Base-by-base conservation (phyloP, 2,329 filamentous ascomycete genomes). In the Fusarium penzigii region DNA sequence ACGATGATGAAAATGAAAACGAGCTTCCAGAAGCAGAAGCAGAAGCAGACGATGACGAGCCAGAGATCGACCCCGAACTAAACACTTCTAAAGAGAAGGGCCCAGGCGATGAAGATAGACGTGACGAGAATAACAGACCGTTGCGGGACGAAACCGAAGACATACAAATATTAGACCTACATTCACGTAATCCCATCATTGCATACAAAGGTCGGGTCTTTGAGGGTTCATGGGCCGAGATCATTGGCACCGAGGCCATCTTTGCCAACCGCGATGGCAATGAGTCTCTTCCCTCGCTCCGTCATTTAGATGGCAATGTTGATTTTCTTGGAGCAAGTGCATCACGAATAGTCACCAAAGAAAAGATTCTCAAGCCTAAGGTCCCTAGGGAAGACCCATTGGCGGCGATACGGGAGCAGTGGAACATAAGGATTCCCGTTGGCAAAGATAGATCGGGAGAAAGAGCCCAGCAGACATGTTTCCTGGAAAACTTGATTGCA, bases 151-250 rank as follows among this genome's bases (percentile, higher is more conserved):
- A 49, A 14, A 44, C 49, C 12, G 55, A 62, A 17, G 72, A 81
- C 39, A 82, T 96, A 6, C 91, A 96, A 66, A 86, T 97, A 46
- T 77, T 94, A n/a, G 91, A 90, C 29, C 78, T 97, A 4, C 88
- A 96, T 70, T 87, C 87, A 1, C 65, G 74, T 3, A 87, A 89
- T 44, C 93, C 93, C 0, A 75, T 96, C 29, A 80, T 96, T 53
- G 88, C 88, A 17, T 95, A 95, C 72, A 82, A 87, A 52, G 89
- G 88, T 29, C 83, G 87, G 56, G 76, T 95, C 17, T 94, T 92
- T 67, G 85, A 84, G 57, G 93, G 91, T 58, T 75, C 84, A 42
- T 97, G 93, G 93, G 82, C 84, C 11, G 85, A 89, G 55, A 88
- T 91, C 53, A 83, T 96, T 41, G 93, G 93, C 36, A 96, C 92